Conservation (phyloP, 2,329 filamentous ascomycete genomes). For the Aspergillus intermedius region DNA sequence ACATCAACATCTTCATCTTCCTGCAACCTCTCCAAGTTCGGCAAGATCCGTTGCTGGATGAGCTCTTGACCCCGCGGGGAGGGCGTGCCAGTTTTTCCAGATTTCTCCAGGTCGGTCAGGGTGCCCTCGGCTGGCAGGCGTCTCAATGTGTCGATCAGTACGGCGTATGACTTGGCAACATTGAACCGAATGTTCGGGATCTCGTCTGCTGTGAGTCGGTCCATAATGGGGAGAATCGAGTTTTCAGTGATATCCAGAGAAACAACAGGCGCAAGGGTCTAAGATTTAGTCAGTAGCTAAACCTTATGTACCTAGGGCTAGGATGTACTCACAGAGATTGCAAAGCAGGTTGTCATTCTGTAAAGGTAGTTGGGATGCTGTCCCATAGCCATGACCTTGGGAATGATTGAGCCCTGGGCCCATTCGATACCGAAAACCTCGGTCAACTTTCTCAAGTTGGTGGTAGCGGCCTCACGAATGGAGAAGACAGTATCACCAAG, state of each 20-base stretch:
- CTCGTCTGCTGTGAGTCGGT: slow-evolving; percentile 85
- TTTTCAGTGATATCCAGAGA: slow-evolving; percentile 88
- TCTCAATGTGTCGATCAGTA: slow-evolving; percentile 85
- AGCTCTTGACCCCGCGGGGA: slow-evolving; percentile 70
- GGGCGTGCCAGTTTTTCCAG: slow-evolving; percentile 50
- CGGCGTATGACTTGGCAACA: slow-evolving; percentile 92
- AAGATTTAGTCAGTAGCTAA: slow-evolving; percentile 21
- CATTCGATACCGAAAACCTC: slow-evolving; percentile 98
- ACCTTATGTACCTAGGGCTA: slow-evolving; percentile 1
- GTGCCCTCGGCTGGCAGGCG: slow-evolving; percentile 85
- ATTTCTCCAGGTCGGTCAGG: slow-evolving; percentile 76
- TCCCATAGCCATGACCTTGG: slow-evolving; percentile 98
- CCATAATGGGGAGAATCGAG: slow-evolving; percentile 91
- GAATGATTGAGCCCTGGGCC: slow-evolving; percentile 94
- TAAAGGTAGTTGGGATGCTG: slow-evolving; percentile 98
- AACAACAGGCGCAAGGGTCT: slow-evolving; percentile 92
- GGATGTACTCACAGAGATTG: slow-evolving; percentile 71
- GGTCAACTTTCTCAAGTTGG: slow-evolving; percentile 96
- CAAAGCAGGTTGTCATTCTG: slow-evolving; percentile 99
- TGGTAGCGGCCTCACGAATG: slow-evolving; percentile 92
- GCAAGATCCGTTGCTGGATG: slow-evolving; percentile 78
- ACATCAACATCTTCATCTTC: slow-evolving; percentile 98
- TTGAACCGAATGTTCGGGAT: slow-evolving; percentile 99
- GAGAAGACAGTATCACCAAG: slow-evolving; percentile 97
- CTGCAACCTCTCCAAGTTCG: slow-evolving; percentile 89